Conservation (phyloP, 139 green algal genomes). For the Picochlorum costavermella region DNA sequence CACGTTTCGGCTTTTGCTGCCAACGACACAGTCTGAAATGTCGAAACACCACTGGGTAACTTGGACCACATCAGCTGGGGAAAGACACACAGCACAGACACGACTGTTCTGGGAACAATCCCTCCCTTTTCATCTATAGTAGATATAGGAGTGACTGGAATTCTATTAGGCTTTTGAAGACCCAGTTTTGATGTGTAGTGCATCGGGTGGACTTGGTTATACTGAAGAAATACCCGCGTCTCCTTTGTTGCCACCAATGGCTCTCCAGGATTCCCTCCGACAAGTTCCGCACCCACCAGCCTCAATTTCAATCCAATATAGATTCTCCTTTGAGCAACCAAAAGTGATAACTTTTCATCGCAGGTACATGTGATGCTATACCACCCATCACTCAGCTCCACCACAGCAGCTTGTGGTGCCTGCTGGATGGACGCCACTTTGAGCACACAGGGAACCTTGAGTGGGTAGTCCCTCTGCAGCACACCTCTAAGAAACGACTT, state of each 20-base stretch:
- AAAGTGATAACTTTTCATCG: slow-evolving; percentile 34
- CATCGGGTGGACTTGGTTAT: slow-evolving; percentile 12
- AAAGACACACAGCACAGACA: slow-evolving; percentile 30
- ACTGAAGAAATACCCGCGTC: background rate
- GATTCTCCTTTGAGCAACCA: slow-evolving; percentile 16
- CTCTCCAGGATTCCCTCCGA: slow-evolving; percentile 9
- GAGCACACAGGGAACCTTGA: slow-evolving; percentile 41
- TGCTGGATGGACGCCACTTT: slow-evolving; percentile 28
- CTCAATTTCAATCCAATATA: slow-evolving; percentile 22
- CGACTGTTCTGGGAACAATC: slow-evolving; percentile 25
- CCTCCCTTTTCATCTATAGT: slow-evolving; percentile 16
- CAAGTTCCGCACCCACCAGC: slow-evolving; percentile 21
- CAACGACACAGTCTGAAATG: background rate
- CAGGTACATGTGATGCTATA: slow-evolving; percentile 42
- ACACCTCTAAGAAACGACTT: slow-evolving; percentile 45
- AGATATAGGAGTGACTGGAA: slow-evolving; percentile 21
- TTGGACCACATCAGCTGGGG: slow-evolving; percentile 9
- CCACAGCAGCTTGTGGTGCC: background rate
- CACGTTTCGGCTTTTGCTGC: background rate
- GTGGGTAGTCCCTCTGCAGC: slow-evolving; percentile 47
- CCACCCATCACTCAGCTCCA: slow-evolving; percentile 64
- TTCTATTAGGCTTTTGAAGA: background rate
- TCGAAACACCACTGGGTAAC: slow-evolving; percentile 5
- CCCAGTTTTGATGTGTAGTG: background rate
- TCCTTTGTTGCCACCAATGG: slow-evolving; percentile 15